phyloP scores from a whole-genome alignment of 768 basidiomycete species.

The Lactarius hengduanensis region DNA sequence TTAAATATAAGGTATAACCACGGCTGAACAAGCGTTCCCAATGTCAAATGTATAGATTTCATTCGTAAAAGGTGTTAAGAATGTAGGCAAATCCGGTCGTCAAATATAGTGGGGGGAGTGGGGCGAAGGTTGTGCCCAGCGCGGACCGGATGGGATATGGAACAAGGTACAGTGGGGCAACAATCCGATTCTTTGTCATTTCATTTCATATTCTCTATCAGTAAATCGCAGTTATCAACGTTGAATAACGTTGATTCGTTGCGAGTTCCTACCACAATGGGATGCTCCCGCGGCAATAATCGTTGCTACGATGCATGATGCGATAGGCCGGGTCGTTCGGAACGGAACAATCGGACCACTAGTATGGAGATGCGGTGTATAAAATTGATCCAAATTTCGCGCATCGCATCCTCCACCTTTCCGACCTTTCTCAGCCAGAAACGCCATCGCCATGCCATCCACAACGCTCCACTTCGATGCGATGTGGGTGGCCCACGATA shows the following conservation, averaged over 20 bases:
- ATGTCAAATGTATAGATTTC: background rate
- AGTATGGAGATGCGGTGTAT: background rate
- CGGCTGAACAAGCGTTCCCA: background rate
- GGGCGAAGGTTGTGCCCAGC: no score
- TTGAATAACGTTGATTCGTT: background rate
- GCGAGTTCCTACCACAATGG: background rate
- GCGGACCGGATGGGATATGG: no score
- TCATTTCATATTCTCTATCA: background rate
- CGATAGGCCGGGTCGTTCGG: background rate
- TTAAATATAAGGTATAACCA: background rate
- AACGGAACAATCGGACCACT: background rate
- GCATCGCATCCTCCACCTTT: no score
- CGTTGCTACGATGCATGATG: background rate
- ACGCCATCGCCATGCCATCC: slow-evolving; percentile 33
- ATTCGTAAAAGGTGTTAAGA: background rate
- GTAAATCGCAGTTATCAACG: background rate
- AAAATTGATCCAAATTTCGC: no score
- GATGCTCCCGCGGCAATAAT: background rate
- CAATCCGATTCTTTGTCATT: background rate
- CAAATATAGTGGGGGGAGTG: background rate
- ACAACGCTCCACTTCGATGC: slow-evolving; percentile 41
- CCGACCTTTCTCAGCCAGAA: background rate
- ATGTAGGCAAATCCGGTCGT: background rate
- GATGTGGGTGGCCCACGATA: slow-evolving; percentile 36
- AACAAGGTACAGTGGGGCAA: no score